phyloP scores from a whole-genome alignment of 305 asterid species.

The Rubia balearica region DNA sequence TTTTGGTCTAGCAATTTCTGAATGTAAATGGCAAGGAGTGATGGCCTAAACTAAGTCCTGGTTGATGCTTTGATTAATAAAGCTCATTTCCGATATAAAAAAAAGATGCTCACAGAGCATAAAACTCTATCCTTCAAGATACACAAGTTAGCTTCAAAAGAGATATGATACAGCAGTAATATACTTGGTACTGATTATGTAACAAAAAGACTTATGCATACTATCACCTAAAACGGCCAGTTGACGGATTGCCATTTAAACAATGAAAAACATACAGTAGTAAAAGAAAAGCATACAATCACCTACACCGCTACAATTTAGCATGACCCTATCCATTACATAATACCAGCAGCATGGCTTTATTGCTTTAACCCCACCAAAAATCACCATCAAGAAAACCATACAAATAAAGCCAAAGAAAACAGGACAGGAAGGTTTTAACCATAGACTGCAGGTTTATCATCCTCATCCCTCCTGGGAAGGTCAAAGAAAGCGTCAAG shows the following conservation, averaged over 20 bases:
- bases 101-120: too few species aligned
- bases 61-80: too few species aligned
- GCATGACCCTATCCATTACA: not conserved
- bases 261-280: not conserved
- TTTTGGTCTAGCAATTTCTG: too few species aligned
- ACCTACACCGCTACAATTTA: not conserved
- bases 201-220: not conserved
- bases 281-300: not conserved
- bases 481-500: conserved; percentile 74
- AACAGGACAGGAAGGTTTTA: not conserved
- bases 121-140: not conserved
- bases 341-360: not conserved
- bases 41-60: too few species aligned
- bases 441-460: conserved; percentile 76
- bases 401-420: not conserved
- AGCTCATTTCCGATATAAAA: too few species aligned
- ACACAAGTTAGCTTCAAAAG: not conserved
- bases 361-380: not conserved
- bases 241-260: not conserved
- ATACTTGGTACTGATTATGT: not conserved
- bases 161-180: not conserved
- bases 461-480: conserved; percentile 56
- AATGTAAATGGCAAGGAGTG: too few species aligned
- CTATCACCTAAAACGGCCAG: not conserved
- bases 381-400: not conserved